A percentile compares a stretch with the other conserved stretches of the same genome.
phyloP scores from a whole-genome alignment of 2,329 filamentous ascomycete species.

The Penicillium sp. region DNA sequence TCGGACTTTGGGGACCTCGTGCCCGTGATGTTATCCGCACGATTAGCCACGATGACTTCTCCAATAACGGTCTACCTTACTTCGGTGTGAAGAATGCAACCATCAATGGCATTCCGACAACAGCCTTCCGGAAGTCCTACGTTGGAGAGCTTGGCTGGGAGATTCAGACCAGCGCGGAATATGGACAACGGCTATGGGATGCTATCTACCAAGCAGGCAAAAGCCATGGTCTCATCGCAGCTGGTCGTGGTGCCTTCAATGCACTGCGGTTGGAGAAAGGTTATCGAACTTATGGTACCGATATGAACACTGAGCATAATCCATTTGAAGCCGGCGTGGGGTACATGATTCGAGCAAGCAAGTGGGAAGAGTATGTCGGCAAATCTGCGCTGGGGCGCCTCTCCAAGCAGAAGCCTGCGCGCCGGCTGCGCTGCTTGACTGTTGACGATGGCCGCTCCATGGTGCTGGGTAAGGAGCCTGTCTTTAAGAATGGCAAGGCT shows the following conservation, averaged over 20 bases:
- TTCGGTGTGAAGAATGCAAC: conserved; percentile 54
- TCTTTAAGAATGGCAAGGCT: conserved; percentile 53
- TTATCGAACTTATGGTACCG: conserved; percentile 60
- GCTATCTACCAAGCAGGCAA: conserved; percentile 60
- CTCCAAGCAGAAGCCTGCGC: conserved; percentile 44
- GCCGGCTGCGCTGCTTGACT: conserved; percentile 52
- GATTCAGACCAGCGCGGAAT: conserved; percentile 63
- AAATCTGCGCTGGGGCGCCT: conserved; percentile 52
- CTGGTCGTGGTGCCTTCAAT: conserved; percentile 63
- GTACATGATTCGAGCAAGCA: conserved; percentile 51
- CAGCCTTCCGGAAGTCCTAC: conserved; percentile 60
- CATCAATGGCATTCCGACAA: conserved; percentile 62
- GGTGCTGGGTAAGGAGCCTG: conserved; percentile 66
- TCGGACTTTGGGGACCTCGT: conserved; percentile 67
- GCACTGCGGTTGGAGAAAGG: conserved; percentile 64
- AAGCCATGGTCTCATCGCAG: conserved; percentile 60
- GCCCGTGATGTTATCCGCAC: conserved; percentile 56
- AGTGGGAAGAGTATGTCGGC: conserved; percentile 53
- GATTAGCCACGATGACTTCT: conserved; percentile 36
- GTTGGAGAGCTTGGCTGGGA: conserved; percentile 68
- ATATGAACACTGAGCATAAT: conserved; percentile 65
- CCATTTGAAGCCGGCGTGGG: conserved; percentile 63
- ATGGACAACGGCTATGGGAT: conserved; percentile 64
- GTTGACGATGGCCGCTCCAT: conserved; percentile 62
- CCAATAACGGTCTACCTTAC: conserved; percentile 50